Evolutionary conservation across 495 filamentous ascomycete genomes (phyloP).

Genomic region (Penicillium odoratum): DNA sequence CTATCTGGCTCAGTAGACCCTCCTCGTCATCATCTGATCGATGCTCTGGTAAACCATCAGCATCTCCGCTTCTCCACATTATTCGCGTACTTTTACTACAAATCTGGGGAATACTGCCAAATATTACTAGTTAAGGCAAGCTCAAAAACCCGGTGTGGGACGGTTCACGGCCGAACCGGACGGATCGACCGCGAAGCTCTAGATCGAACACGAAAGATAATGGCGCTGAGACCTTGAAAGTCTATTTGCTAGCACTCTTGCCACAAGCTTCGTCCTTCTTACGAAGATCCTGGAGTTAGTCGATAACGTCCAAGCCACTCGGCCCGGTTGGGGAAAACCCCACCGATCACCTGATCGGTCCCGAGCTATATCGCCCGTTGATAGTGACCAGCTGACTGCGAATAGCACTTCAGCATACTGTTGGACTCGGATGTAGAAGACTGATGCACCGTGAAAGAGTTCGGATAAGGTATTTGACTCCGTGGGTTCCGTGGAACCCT

Average conservation of each 20-base stretch:
- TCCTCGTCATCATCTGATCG: background rate
- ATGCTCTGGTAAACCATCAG: background rate
- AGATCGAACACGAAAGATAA: slow-evolving; percentile 7
- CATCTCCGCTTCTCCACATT: slow-evolving; percentile 3
- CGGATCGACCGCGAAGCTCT: slow-evolving; percentile 9
- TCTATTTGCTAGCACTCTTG: slow-evolving; percentile 10
- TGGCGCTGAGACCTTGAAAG: background rate
- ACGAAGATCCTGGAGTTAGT: slow-evolving; percentile 4
- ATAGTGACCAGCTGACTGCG: slow-evolving; percentile 22
- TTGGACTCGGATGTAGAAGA: slow-evolving; percentile 14
- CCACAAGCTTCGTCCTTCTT: slow-evolving; percentile 6
- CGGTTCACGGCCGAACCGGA: slow-evolving; percentile 11
- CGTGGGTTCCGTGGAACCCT: slow-evolving; percentile 13
- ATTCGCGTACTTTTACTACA: background rate
- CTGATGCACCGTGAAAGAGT: slow-evolving; percentile 8
- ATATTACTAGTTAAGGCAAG: slow-evolving; percentile 5
- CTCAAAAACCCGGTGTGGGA: slow-evolving; percentile 11
- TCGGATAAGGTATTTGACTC: slow-evolving; percentile 8
- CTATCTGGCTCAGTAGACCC: background rate
- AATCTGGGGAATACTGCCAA: slow-evolving; percentile 4
- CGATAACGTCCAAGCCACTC: slow-evolving; percentile 26
- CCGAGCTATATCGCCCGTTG: slow-evolving; percentile 21
- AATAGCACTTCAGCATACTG: slow-evolving; percentile 9
- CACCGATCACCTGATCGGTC: slow-evolving; percentile 30
- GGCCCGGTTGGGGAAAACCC: slow-evolving; percentile 15